Evolutionary conservation across 140 eudicot species (phyloP).

Genomic region (Senecio squalidus): DNA sequence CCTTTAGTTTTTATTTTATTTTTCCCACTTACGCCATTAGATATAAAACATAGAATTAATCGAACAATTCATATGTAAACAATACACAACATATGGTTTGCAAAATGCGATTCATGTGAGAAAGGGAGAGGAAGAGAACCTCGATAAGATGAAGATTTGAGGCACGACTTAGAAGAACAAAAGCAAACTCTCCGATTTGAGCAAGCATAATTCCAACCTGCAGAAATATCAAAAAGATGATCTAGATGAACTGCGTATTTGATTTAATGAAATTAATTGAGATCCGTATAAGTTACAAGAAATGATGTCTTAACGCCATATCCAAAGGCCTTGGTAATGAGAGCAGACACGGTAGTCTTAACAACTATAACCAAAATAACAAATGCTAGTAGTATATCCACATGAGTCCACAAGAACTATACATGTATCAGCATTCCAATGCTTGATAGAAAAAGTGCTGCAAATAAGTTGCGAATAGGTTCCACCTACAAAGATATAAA

Average conservation of each 20-base stretch:
- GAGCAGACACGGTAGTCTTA: conserved; percentile 67
- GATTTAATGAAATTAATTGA: conserved; percentile 2
- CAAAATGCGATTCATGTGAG: neutral
- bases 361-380: conserved; percentile 77
- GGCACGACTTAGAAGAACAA: conserved; percentile 95
- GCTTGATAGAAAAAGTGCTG: conserved; percentile 96
- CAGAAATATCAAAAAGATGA: neutral
- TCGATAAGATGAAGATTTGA: conserved; percentile 84
- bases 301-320: conserved; percentile 88
- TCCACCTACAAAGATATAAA: conserved; percentile 54
- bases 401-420: conserved; percentile 95
- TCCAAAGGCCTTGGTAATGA: conserved; percentile 85
- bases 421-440: conserved; percentile 99
- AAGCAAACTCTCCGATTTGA: conserved; percentile 98
- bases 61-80: neutral
- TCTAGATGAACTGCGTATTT: neutral
- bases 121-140: conserved; percentile 40
- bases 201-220: conserved; percentile 98
- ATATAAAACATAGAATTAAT: too few relatives aligned
- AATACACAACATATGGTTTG: neutral
- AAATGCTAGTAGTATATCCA: conserved; percentile 87
- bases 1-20: too few relatives aligned
- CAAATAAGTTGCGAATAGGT: conserved; percentile 97
- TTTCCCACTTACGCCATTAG: too few relatives aligned
- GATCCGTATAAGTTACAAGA: conserved; percentile 48